Conservation (phyloP, 257 asterid species). For the Primulina huaijiensis region DNA sequence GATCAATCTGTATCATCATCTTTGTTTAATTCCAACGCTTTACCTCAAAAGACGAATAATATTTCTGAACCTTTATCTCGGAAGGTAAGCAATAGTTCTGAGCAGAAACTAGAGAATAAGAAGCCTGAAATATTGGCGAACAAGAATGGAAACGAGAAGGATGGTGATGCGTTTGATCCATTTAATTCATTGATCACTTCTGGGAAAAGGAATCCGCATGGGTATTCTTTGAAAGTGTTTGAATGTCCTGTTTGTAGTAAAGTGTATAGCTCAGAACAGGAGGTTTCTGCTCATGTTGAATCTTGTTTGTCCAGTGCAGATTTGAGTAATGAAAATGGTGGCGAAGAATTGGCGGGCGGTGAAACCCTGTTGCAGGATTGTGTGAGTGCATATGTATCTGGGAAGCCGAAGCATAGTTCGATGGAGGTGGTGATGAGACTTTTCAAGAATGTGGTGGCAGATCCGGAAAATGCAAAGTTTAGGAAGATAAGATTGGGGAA, state of each 20-base stretch:
- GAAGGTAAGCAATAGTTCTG: constrained; percentile 29
- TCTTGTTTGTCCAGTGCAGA: constrained; percentile 48
- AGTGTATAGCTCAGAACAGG: constrained; percentile 70
- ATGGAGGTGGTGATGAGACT: constrained; percentile 61
- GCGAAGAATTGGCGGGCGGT: constrained; percentile 27
- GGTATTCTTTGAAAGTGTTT: constrained; percentile 59
- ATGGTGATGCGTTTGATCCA: constrained; percentile 70
- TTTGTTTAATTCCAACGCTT: constrained; percentile 30
- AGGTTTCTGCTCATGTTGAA: constrained; percentile 71
- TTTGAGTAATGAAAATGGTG: constrained; percentile 20
- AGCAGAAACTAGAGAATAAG: constrained; percentile 30
- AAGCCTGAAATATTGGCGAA: constrained; percentile 30
- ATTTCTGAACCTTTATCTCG: constrained; percentile 34
- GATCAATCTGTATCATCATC: constrained; percentile 31
- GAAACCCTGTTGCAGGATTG: constrained; percentile 47
- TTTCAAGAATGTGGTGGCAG: constrained; percentile 62
- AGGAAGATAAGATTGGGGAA: constrained; percentile 88
- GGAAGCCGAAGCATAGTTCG: constrained; percentile 62
- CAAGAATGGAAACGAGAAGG: constrained; percentile 23
- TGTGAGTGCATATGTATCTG: constrained; percentile 61
- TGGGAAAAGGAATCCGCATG: constrained; percentile 71
- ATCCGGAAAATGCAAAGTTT: constrained; percentile 79
- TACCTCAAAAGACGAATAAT: constrained; percentile 30
- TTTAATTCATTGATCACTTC: constrained; percentile 68
- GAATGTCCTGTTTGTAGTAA: constrained; percentile 85